Evolutionary conservation across 352 stramenopile species (phyloP), one percentile per base, ranked within the genome.

Genomic region (Pythium periplocum): DNA sequence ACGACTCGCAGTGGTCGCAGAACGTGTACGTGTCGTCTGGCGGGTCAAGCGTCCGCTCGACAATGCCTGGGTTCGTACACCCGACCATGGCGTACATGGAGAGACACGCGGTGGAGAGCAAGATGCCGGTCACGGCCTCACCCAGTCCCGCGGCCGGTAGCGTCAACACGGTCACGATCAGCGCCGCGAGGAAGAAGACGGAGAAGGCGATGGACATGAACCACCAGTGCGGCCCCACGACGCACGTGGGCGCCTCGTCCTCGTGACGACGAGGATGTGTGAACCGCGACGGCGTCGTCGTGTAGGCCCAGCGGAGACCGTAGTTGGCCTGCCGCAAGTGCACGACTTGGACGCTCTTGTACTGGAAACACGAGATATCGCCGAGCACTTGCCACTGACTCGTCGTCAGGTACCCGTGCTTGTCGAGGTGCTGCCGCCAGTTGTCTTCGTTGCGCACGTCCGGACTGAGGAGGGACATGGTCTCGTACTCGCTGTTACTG

Each of bases 1-100:
- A 93, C 45, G 79, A 91, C 32, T 82, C 75, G 57, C 83, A 93
- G 55, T 87, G 67, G 52, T 87, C 79, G 59, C 83, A 93, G 48
- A 80, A 93, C 40, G 78, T 88, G 62, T 87, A 87, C 11, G 72
- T 74, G 2, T 87, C 73, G 37, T 78, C 66, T 9, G 61, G 57
- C 2, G 78, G 71, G 45, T 78, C 73, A 6, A 57, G 61, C 2
- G 75, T 58, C 43, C 47, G 36, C 32, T 68, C 52, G 11, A 80
- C 78, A 45, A 93, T 90, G 11, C 83, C 83, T 2, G 83, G 83
- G 42, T 93, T 64, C 5, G 72, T 80, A 55, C 79, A 90, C 11
- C 67, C 83, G 9, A 88, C 75, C 6, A 92, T 63, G n/a, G 75
- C 79, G 54, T 93, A 93, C 52, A 81, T 77, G 2, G 59, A 45